Evolutionary conservation across 2,329 filamentous ascomycete species (phyloP).

Genomic region (Aspergillus neotritici): DNA sequence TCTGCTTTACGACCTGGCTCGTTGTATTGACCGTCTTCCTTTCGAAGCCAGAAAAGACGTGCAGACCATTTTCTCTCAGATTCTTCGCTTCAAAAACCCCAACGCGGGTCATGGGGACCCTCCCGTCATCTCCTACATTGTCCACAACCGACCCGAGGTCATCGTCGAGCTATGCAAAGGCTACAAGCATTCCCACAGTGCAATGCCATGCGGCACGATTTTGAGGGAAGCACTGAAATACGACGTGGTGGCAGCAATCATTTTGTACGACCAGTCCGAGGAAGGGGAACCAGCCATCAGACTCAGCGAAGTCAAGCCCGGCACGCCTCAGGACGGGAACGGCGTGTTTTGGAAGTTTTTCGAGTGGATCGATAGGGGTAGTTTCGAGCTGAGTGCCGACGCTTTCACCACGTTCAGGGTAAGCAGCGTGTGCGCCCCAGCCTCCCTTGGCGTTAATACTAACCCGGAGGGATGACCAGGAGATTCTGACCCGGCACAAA

Average conservation of each 20-base stretch:
- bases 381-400: conserved; percentile 94
- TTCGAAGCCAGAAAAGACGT: conserved; percentile 96
- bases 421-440: conserved; percentile 26
- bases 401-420: conserved; percentile 96
- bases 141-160: conserved; percentile 78
- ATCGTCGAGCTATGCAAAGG: conserved; percentile 82
- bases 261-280: conserved; percentile 84
- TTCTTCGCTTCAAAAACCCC: conserved; percentile 79
- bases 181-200: conserved; percentile 84
- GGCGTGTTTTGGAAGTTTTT: conserved; percentile 98
- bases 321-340: conserved; percentile 66
- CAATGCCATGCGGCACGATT: conserved; percentile 84
- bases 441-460: conserved; percentile 3
- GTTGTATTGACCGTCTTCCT: conserved; percentile 75
- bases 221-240: conserved; percentile 85
- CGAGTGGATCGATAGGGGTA: conserved; percentile 91
- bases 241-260: conserved; percentile 82
- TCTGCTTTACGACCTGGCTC: conserved; percentile 75
- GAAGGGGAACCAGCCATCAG: conserved; percentile 69
- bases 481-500: conserved; percentile 92
- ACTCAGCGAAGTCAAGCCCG: conserved; percentile 69
- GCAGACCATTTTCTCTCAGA: conserved; percentile 91
- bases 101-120: conserved; percentile 65
- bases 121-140: conserved; percentile 80
- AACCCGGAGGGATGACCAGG: conserved; percentile 47